Base-by-base conservation (phyloP, 148 eudicot genomes). In the Linanthus parryae region DNA sequence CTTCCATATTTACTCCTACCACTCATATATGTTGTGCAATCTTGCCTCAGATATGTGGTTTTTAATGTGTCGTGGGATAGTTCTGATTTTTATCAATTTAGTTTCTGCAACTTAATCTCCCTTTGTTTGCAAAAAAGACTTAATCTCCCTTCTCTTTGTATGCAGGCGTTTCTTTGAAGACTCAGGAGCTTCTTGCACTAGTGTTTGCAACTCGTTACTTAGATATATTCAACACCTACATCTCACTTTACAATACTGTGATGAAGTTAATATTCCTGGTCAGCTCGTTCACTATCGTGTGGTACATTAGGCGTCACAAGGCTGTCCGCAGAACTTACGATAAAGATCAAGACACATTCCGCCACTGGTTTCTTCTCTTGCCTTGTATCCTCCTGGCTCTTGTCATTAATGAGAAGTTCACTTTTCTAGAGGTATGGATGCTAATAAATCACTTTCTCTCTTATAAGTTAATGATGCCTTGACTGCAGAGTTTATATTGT, bases 221-320 rank as follows among this genome's bases (percentile, higher is more conserved):
- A 78, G 99, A 92, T 70, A 68, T 92, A 38, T 84, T 92, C 56
- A 84, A 90, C 0, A 80, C 73, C 55, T 87, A 71, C 70, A 68
- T 84, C 61, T 92, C 99, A 4, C 63, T 92, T 50, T 92, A 92
- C 44, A 92, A 92, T 59, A 77, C 88, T 31, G 39, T 64, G 38
- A 92, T 92, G 99, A 92, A 92, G 79, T 37, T 92, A 49, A 82
- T 92, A 63, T 92, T 81, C 67, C 65, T 92, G 72, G 84, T 85
- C 47, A 84, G 94, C 61, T 84, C 96, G 47, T 81, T 81, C 67
- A 81, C 94, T 19, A 92, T 92, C 35, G 94, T 92, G 12, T 92
- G 96, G 99, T 92, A 92, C 73, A 92, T 92, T 50, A 77, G 96
- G 62, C 77, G 61, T 39, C 99, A 92, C 77, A 92, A 80, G 69